Evolutionary conservation across 345 rosid species (phyloP).

Genomic region (Boechera divaricarpa): DNA sequence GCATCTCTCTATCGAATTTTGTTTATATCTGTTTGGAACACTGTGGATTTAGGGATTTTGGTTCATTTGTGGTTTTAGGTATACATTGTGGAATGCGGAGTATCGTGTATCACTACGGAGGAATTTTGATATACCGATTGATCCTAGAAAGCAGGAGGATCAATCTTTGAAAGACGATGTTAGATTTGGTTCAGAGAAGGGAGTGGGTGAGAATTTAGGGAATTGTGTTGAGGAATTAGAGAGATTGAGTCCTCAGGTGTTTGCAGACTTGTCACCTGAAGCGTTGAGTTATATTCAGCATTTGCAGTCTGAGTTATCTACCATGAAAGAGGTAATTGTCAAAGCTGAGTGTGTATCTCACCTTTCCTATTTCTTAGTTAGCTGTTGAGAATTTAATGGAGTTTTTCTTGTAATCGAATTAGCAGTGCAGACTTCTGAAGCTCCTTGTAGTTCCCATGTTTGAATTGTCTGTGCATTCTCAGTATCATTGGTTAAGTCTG

Average conservation of each 20-base stretch:
- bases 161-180: constrained; percentile 35
- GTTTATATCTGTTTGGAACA: neutral
- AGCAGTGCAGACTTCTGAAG: constrained; percentile 1
- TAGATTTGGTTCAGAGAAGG: constrained; percentile 42
- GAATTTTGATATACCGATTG: constrained; percentile 60
- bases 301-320: constrained; percentile 67
- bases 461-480: constrained; percentile 9
- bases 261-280: constrained; percentile 72
- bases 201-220: constrained; percentile 44
- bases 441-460: constrained; percentile 3
- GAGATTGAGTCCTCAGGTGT: constrained; percentile 57
- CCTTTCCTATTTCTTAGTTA: no score
- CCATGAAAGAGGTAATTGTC: constrained; percentile 58
- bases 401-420: neutral
- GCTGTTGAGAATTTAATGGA: no score
- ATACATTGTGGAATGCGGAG: constrained; percentile 94
- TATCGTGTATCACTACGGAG: constrained; percentile 77
- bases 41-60: constrained; percentile 14
- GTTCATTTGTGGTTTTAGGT: constrained; percentile 50
- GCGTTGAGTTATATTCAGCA: constrained; percentile 67
- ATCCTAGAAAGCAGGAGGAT: constrained; percentile 40
- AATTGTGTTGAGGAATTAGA: constrained; percentile 54
- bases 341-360: neutral
- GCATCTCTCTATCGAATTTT: neutral
- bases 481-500: neutral